Conservation (phyloP, 805 yeast species). For the Saccharomycopsis malanga region DNA sequence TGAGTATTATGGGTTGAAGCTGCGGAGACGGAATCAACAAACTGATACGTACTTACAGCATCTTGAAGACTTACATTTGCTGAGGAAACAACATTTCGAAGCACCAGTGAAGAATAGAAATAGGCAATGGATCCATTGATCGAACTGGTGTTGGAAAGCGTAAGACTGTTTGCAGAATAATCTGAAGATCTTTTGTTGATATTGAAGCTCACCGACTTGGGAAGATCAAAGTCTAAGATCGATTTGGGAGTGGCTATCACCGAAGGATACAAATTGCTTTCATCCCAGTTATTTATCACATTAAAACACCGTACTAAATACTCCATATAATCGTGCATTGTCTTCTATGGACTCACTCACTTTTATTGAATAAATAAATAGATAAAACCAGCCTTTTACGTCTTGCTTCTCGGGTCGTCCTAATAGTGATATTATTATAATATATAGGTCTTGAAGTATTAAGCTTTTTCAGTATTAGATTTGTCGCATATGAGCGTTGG, state of each 20-base stretch:
- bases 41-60: conserved; percentile 61
- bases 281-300: conserved; percentile 67
- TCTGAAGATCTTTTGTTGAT: conserved; percentile 65
- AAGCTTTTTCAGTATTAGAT: too few relatives aligned
- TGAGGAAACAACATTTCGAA: conserved; percentile 45
- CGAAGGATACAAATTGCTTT: conserved; percentile 69
- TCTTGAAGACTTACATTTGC: conserved; percentile 52
- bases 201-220: conserved; percentile 57
- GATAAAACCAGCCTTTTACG: too few relatives aligned
- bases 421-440: too few relatives aligned
- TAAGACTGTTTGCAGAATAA: conserved; percentile 64
- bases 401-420: too few relatives aligned
- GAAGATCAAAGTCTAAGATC: conserved; percentile 66
- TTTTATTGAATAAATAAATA: too few relatives aligned
- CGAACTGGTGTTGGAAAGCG: conserved; percentile 53
- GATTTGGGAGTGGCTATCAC: conserved; percentile 62
- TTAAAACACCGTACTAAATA: conserved; percentile 70
- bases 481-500: too few relatives aligned
- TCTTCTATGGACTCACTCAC: not conserved
- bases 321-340: conserved; percentile 57
- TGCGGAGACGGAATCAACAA: conserved; percentile 40
- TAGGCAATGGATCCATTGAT: conserved; percentile 83
- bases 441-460: too few relatives aligned
- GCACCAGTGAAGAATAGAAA: conserved; percentile 57
- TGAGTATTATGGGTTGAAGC: not conserved